Base-by-base conservation (phyloP, 371 early-diverging fungal genomes). In the Sporodiniella umbellata region DNA sequence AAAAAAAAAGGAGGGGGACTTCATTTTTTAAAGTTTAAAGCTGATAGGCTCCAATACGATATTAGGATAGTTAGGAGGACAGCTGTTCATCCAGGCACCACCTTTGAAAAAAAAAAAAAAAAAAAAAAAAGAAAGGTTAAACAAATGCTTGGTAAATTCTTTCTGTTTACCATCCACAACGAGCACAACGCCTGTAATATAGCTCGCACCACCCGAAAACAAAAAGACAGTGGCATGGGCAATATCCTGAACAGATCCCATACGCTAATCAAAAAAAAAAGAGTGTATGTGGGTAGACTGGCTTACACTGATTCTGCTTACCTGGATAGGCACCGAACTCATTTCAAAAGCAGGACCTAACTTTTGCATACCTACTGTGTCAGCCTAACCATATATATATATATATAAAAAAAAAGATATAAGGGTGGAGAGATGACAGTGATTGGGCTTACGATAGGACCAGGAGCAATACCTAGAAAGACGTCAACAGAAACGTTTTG, bases 141-240 rank as follows among this genome's bases (percentile, higher is more conserved):
- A n/a, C n/a, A n/a, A n/a, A n/a, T n/a, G n/a, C n/a, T n/a, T n/a
- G n/a, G n/a, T n/a, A n/a, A n/a, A n/a, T n/a, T n/a, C n/a, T n/a
- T 18, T 24, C 7, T 25, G 14, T 21, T 53, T 70, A 70, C 90
- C 91, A 58, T 90, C 91, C 17, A 90, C 89, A 18, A 88, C 82
- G 46, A 89, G 46, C 8, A 80, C 78, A 18, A 58, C 56, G 37
- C 82, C 85, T 6, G 81, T 79, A 37, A 86, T 80, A 43, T 60
- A 85, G 12, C 64, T 60, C 21, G 79, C 88, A 21, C 75, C 85
- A 25, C 80, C 82, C 1, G 87, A 85, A 38, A 79, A 79, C 40
- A 91, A 64, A 60, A 83, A 91, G 22, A 91, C 61, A 5, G 88
- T 82, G 1, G 88, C 74, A 24, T 85, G 80, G 52, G 82, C 89